Base-by-base conservation (phyloP, 805 yeast species). In the Ogataea methanolica region DNA sequence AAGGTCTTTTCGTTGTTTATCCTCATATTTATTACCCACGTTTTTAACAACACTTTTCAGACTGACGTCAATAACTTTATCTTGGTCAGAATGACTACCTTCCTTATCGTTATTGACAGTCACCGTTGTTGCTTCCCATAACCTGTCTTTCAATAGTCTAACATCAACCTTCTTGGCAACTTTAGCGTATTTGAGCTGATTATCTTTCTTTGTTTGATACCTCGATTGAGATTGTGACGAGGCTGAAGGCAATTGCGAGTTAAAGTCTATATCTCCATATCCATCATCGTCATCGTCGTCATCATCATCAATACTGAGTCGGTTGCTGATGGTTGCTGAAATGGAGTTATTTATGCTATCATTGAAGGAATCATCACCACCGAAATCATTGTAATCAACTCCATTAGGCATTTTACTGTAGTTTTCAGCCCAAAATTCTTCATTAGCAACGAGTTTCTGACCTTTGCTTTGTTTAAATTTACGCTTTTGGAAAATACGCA, bases 141-240 rank as follows among this genome's bases (percentile, higher is more conserved):
- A 58, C 57, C 86, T 87, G 46, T 82, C 84, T 68, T 90, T 89
- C 44, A 89, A 70, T 23, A 71, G 68, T 52, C 80, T 78, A 33
- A 90, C 85, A 59, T 89, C 91, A 29, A 90, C 94, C 51, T 80
- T 78, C 62, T 88, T 89, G 5, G 96, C 88, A 7, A 80, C 78
- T 42, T 82, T 74, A 2, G 96, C 82, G 59, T 79, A 87, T 50
- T 73, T 78, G 21, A 83, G 74, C 46, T 74, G 68, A 22, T 71
- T 75, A 2, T 73, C 71, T 17, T 41, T 45, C 36, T 75, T 61
- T 26, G 34, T 42, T 36, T 41, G 35, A 17, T 39, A 36, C 6
- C 37, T 14, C 8, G 53, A 23, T 31, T 48, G 37, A 1, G 51
- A 35, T 21, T 33, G 33, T 8, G 43, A 37, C 9, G 31, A 26